These are phyloP conservation scores for Aspergillus terreus DNA, from an alignment of 2,329 filamentous ascomycete genomes.

Conservation along the genomic window DNA sequence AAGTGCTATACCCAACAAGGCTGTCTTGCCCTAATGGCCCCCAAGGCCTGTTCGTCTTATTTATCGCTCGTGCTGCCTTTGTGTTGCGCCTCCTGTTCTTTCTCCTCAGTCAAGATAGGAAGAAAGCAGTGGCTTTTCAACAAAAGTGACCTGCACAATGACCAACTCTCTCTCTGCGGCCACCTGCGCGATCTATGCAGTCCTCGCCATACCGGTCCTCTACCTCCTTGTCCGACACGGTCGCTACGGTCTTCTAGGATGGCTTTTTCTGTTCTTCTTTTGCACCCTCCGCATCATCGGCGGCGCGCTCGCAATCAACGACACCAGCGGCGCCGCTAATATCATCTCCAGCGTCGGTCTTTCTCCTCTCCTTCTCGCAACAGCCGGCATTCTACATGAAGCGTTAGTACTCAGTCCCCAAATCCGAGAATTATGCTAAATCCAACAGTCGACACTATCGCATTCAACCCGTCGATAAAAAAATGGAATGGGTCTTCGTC, in stretches of 20 bases:
- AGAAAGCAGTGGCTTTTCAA: conserved; percentile 4
- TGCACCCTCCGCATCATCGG: conserved; percentile 37
- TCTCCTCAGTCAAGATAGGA: neutral
- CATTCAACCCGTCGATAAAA: conserved; percentile 4
- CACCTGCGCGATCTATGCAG: conserved; percentile 29
- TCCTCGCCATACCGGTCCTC: conserved; percentile 26
- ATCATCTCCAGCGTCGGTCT: conserved; percentile 39
- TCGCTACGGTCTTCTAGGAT: conserved; percentile 33
- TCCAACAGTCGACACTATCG: conserved; percentile 17
- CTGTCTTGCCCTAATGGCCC: neutral
- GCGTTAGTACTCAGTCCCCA: conserved; percentile 21
- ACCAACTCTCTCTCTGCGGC: neutral
- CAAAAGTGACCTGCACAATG: neutral
- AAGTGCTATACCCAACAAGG: neutral
- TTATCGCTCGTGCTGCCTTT: neutral
- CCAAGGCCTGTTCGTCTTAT: neutral
- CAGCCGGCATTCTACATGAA: conserved; percentile 34
- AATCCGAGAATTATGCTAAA: neutral
- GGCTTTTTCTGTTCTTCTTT: conserved; percentile 38
- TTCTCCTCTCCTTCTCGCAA: conserved; percentile 32
- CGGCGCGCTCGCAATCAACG: conserved; percentile 14
- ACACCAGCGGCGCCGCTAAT: conserved; percentile 22
- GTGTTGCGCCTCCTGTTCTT: neutral
- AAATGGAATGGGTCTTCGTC: neutral
- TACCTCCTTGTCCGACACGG: conserved; percentile 36